Evolutionary conservation across 306 rosid species (phyloP), one percentile per base, ranked within the genome.

Genomic region (Corylus americana): DNA sequence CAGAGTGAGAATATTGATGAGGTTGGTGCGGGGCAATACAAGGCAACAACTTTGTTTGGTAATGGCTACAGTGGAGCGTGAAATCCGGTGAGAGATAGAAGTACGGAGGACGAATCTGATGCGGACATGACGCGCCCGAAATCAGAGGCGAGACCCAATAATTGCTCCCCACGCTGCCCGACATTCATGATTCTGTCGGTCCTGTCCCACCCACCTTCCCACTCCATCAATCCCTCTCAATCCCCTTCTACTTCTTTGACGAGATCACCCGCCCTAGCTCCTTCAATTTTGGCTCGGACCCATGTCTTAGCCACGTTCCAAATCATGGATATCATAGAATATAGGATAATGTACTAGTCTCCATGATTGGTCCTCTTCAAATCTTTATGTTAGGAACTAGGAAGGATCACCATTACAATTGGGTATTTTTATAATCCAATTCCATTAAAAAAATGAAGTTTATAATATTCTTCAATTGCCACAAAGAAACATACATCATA

Each of bases 131-230:
- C 91, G 91, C 90, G 85, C 89, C 94, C 96, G 90, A 92, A 90
- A 92, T 94, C 94, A 92, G 93, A 89, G 98, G 97, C 82, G 59
- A 75, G 81, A 79, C 80, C 97, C 97, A 94, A 94, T 92, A 67
- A 92, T 89, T 94, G 91, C 88, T 53, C 89, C 94, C 97, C 97
- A 92, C 93, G 94, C 93, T 91, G 90, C 80, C 93, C 91, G 93
- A 94, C 98, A 91, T 79, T 81, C 83, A 92, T 92, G 69, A 91
- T 94, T 82, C 90, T 90, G 97, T 89, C 97, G 81, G 86, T 31
- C 37, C 77, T 82, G 79, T 53, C 86, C 88, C 79, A 70, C 90
- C 74, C 55, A 70, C 73, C 25, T 13, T 42, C 82, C 50, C 37
- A 10, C 71, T 12, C 75, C 81, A 79, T 79, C 78, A 76, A 57